These are phyloP conservation scores for Zalerion maritima DNA, from an alignment of 495 filamentous ascomycete species.

Conservation along the genomic window DNA sequence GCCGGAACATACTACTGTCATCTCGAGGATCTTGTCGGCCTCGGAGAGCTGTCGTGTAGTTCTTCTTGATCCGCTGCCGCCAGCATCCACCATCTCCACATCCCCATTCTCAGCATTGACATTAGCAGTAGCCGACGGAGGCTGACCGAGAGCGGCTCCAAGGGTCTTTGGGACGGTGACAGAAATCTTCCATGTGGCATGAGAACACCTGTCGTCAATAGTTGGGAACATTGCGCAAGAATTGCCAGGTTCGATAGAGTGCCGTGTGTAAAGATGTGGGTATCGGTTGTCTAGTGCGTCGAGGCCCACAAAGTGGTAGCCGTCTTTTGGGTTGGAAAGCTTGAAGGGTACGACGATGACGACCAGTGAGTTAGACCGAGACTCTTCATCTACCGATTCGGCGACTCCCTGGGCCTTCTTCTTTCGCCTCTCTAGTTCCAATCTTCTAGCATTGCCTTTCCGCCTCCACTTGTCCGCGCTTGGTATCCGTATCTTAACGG, in stretches of 20 bases:
- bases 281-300: conserved; percentile 64
- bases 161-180: conserved; percentile 74
- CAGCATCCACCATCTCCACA: conserved; percentile 5
- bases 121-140: conserved; percentile 10
- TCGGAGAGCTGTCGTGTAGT: conserved; percentile 42
- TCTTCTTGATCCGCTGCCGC: too few relatives aligned
- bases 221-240: conserved; percentile 84
- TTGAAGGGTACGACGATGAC: conserved; percentile 53
- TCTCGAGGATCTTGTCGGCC: conserved; percentile 73
- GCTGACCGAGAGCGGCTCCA: conserved; percentile 57
- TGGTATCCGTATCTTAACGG: conserved; percentile 24
- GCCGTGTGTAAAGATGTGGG: conserved; percentile 82
- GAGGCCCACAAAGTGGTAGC: conserved; percentile 78
- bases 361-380: too few relatives aligned
- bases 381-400: too few relatives aligned
- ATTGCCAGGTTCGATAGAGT: conserved; percentile 58
- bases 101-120: conserved; percentile 12
- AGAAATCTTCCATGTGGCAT: conserved; percentile 76
- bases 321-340: conserved; percentile 61
- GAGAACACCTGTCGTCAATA: conserved; percentile 63
- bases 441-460: conserved; percentile 21
- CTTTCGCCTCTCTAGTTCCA: too few relatives aligned
- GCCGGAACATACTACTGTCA: conserved; percentile 81
- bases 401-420: too few relatives aligned
- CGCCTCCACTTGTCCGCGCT: conserved; percentile 17